These are phyloP conservation scores for Moesziomyces aphidis DNA, from an alignment of 1,284 basidiomycete species.

Conservation along the genomic window DNA sequence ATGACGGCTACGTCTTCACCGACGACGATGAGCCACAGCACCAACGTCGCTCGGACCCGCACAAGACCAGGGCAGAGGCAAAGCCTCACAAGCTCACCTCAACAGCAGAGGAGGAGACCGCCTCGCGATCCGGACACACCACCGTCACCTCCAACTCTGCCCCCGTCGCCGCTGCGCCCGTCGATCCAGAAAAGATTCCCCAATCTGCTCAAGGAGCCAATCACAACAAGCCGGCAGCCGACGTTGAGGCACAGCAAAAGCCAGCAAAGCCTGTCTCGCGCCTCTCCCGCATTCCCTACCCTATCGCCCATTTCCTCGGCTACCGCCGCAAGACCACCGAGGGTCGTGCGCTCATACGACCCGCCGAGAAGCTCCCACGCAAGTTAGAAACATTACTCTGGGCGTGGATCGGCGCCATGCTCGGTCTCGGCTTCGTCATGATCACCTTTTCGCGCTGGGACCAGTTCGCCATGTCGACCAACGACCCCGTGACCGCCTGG, in stretches of 20 bases:
- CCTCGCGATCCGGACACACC: slow-evolving; percentile 13
- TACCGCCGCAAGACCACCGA: slow-evolving; percentile 29
- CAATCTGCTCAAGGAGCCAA: neutral
- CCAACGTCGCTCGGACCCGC: neutral
- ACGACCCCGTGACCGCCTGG: slow-evolving; percentile 43
- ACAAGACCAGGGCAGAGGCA: neutral
- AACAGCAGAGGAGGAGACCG: slow-evolving; percentile 14
- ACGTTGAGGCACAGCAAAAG: slow-evolving; percentile 34
- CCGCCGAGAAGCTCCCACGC: slow-evolving; percentile 38
- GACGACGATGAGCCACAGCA: slow-evolving; percentile 16
- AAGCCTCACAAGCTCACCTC: slow-evolving; percentile 12
- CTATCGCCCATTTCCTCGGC: slow-evolving; percentile 46
- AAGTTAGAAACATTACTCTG: slow-evolving; percentile 49
- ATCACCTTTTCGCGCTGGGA: slow-evolving; percentile 48
- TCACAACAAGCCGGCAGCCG: slow-evolving; percentile 8
- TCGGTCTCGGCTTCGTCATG: slow-evolving; percentile 48
- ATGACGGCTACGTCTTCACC: slow-evolving; percentile 36
- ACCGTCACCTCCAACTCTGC: slow-evolving; percentile 12
- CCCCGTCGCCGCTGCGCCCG: slow-evolving; percentile 4
- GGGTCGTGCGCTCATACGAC: slow-evolving; percentile 29
- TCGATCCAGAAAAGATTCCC: neutral
- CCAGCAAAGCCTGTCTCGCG: slow-evolving; percentile 23
- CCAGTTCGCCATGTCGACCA: slow-evolving; percentile 39
- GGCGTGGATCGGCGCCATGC: slow-evolving; percentile 50
- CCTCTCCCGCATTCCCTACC: slow-evolving; percentile 45